Evolutionary conservation across 2,329 filamentous ascomycete species (phyloP).

Genomic region (Paecilomyces variotii): DNA sequence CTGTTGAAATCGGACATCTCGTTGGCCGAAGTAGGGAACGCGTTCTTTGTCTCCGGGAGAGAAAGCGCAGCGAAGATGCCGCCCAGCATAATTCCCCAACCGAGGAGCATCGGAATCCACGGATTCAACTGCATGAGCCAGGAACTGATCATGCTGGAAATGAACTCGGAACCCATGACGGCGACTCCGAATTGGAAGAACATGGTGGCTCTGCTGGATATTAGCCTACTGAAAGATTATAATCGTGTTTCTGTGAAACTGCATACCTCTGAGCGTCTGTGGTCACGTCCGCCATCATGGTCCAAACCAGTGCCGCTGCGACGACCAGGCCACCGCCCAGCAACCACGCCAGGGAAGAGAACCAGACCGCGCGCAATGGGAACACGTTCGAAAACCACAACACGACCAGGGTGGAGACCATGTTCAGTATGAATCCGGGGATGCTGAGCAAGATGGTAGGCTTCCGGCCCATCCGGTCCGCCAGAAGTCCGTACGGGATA

Average conservation of each 20-base stretch:
- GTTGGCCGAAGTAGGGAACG: constrained; percentile 9
- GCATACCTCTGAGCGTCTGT: constrained; percentile 36
- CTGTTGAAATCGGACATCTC: constrained; percentile 21
- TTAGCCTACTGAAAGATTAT: neutral
- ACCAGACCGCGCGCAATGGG: constrained; percentile 41
- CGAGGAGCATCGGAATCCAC: constrained; percentile 33
- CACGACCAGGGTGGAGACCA: constrained; percentile 24
- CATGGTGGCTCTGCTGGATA: constrained; percentile 23
- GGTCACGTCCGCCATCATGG: constrained; percentile 45
- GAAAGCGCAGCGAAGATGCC: constrained; percentile 25
- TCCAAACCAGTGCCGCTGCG: constrained; percentile 39
- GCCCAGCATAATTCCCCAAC: constrained; percentile 23
- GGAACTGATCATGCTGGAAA: constrained; percentile 31
- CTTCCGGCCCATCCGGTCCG: constrained; percentile 42
- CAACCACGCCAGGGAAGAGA: constrained; percentile 38
- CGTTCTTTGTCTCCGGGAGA: constrained; percentile 34
- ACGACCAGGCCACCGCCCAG: constrained; percentile 43
- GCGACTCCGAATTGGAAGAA: constrained; percentile 35
- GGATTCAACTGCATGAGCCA: constrained; percentile 34
- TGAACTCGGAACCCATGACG: constrained; percentile 31
- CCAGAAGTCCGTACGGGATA: constrained; percentile 43
- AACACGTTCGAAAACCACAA: constrained; percentile 33
- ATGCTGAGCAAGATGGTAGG: constrained; percentile 36
- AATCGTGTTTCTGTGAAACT: constrained; percentile 8
- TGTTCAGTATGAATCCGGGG: constrained; percentile 32